phyloP scores from a whole-genome alignment of 2,329 filamentous ascomycete species.

The Diplodia seriata region DNA sequence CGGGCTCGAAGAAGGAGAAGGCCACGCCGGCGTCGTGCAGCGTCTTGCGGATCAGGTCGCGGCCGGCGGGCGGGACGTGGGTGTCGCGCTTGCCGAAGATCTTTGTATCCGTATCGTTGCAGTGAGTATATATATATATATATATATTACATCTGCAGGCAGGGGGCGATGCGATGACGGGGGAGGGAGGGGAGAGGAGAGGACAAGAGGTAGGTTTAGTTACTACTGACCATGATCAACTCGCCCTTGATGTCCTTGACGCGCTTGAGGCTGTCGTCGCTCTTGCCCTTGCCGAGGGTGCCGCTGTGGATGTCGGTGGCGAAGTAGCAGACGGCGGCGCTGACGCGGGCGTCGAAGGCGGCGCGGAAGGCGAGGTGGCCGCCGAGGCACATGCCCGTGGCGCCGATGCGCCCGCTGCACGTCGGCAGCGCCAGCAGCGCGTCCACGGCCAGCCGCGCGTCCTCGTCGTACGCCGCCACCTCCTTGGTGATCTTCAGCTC shows the following conservation, averaged over 20 bases:
- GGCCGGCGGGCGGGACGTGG: slow-evolving; percentile 82
- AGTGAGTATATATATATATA: too few species aligned
- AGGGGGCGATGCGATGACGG: too few species aligned
- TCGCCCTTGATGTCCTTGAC: slow-evolving; percentile 77
- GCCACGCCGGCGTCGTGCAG: slow-evolving; percentile 76
- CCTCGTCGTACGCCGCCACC: slow-evolving; percentile 79
- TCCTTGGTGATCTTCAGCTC: slow-evolving; percentile 86
- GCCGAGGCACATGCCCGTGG: slow-evolving; percentile 91
- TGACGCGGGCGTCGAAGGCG: slow-evolving; percentile 77
- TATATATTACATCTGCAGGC: too few species aligned
- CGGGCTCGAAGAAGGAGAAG: slow-evolving; percentile 86
- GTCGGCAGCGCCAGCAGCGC: slow-evolving; percentile 51
- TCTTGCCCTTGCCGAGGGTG: slow-evolving; percentile 73
- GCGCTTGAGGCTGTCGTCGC: slow-evolving; percentile 67
- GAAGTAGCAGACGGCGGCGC: slow-evolving; percentile 85
- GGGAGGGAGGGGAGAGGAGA: neutral
- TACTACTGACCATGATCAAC: slow-evolving; percentile 68
- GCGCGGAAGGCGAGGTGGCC: slow-evolving; percentile 81
- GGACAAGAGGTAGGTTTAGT: too few species aligned
- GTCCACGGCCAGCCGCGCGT: slow-evolving; percentile 54
- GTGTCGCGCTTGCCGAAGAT: slow-evolving; percentile 93
- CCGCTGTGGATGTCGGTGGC: slow-evolving; percentile 87
- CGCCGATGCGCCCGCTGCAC: slow-evolving; percentile 77
- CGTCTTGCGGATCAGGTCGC: slow-evolving; percentile 83
- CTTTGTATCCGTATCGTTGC: slow-evolving; percentile 38